A percentile compares a stretch with the other conserved stretches of the same genome.
These are phyloP conservation scores for Arachnopeziza araneosa DNA, from an alignment of 2,329 filamentous ascomycete genomes.

Conservation along the genomic window DNA sequence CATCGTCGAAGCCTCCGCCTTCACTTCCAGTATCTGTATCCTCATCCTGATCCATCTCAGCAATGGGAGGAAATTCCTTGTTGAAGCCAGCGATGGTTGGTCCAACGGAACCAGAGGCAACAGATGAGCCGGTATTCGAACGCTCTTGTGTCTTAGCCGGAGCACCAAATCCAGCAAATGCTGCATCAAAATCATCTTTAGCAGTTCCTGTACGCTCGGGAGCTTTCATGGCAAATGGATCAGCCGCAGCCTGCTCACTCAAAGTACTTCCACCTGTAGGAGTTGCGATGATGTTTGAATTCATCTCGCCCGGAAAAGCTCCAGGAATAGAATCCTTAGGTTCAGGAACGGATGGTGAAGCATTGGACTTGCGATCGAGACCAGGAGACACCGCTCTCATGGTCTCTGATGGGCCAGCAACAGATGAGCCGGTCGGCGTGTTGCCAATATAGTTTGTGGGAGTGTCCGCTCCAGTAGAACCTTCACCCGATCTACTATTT, in stretches of 20 bases:
- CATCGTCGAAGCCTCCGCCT: constrained; percentile 83
- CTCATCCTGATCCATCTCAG: constrained; percentile 67
- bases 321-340: constrained; percentile 41
- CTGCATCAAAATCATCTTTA: constrained; percentile 79
- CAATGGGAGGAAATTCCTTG: constrained; percentile 87
- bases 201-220: constrained; percentile 40
- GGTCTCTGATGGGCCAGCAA: constrained; percentile 22
- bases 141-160: constrained; percentile 45
- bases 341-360: constrained; percentile 24
- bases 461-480: constrained; percentile 32
- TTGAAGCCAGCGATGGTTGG: constrained; percentile 48
- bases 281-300: constrained; percentile 41
- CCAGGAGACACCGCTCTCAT: constrained; percentile 24
- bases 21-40: constrained; percentile 79
- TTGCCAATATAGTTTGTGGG: constrained; percentile 32
- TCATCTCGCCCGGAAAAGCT: constrained; percentile 45
- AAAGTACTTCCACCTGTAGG: constrained; percentile 42
- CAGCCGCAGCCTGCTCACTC: constrained; percentile 41
- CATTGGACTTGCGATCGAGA: constrained; percentile 28
- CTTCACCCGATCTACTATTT: constrained; percentile 56
- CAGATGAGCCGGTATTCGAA: constrained; percentile 36
- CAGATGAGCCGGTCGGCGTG: constrained; percentile 28
- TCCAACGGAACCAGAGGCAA: constrained; percentile 33
- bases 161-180: constrained; percentile 67
- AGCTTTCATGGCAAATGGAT: constrained; percentile 52